These are phyloP conservation scores for Nitzschia sp. DNA, from an alignment of 108 stramenopile genomes.

Conservation along the genomic window DNA sequence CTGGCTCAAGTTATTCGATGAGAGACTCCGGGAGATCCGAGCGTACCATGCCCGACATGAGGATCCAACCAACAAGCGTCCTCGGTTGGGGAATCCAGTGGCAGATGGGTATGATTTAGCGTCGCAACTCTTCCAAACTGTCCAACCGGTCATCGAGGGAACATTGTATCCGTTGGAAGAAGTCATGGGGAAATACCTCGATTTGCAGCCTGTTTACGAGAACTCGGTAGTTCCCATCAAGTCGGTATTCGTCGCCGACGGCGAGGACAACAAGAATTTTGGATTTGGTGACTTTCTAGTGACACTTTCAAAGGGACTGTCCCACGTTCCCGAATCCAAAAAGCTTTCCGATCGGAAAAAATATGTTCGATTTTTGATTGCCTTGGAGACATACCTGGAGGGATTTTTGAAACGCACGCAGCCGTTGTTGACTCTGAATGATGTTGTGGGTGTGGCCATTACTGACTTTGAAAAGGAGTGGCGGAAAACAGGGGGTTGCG, in stretches of 20 bases:
- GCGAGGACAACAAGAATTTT: slow-evolving; percentile 16
- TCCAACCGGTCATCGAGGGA: slow-evolving; percentile 46
- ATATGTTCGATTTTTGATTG: slow-evolving; percentile 68
- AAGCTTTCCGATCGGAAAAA: slow-evolving; percentile 79
- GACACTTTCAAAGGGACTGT: slow-evolving; percentile 46
- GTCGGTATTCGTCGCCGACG: slow-evolving; percentile 8
- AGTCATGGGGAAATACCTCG: slow-evolving; percentile 81
- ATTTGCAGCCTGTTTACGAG: slow-evolving; percentile 60
- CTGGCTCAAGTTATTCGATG: slow-evolving; percentile 64
- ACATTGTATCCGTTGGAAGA: slow-evolving; percentile 65
- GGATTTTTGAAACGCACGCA: slow-evolving; percentile 66
- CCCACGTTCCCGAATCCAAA: slow-evolving; percentile 39
- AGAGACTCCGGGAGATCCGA: slow-evolving; percentile 57
- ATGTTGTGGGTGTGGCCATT: slow-evolving; percentile 49
- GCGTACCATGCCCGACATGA: slow-evolving; percentile 69
- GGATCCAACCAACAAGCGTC: slow-evolving; percentile 43
- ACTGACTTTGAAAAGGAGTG: slow-evolving; percentile 57
- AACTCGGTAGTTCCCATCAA: slow-evolving; percentile 18
- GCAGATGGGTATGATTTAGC: slow-evolving; percentile 86
- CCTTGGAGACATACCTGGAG: slow-evolving; percentile 60
- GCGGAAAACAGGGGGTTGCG: slow-evolving; percentile 53
- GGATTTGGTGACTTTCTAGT: slow-evolving; percentile 59
- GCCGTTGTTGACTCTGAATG: slow-evolving; percentile 64
- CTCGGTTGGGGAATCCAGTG: slow-evolving; percentile 61
- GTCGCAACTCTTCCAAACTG: slow-evolving; percentile 40